Conservation (phyloP, 345 rosid genomes). For the Limnanthes douglasii region DNA sequence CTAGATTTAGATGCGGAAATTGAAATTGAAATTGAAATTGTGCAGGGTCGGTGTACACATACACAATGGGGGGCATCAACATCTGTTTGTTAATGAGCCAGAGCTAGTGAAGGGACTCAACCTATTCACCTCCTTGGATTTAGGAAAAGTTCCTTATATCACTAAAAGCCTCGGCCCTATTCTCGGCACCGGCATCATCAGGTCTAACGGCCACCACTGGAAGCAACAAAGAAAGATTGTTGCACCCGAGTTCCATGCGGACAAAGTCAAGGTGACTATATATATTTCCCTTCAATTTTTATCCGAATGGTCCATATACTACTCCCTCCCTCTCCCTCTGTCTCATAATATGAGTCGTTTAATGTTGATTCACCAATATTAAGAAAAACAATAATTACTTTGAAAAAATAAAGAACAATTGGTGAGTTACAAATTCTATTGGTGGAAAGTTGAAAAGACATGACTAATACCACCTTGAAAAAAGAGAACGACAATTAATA, state of each 20-base stretch:
- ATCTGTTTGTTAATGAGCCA: slow-evolving; percentile 48
- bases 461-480: no score
- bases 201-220: slow-evolving; percentile 61
- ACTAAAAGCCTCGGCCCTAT: slow-evolving; percentile 43
- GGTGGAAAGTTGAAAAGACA: no score
- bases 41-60: slow-evolving; percentile 56
- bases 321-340: no score
- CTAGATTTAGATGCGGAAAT: no score
- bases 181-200: slow-evolving; percentile 58
- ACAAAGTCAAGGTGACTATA: slow-evolving; percentile 83
- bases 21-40: not conserved
- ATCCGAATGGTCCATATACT: no score
- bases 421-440: no score
- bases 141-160: slow-evolving; percentile 61
- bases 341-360: no score
- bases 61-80: slow-evolving; percentile 60
- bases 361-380: no score
- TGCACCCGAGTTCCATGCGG: slow-evolving; percentile 63
- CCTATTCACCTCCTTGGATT: slow-evolving; percentile 30
- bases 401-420: no score
- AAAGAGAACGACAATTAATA: no score
- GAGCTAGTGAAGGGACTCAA: slow-evolving; percentile 69
- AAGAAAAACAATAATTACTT: no score
- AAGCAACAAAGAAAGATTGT: slow-evolving; percentile 52
- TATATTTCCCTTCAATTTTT: no score